Base-by-base conservation (phyloP, 1,139 yeast species). In the Pichia kudriavzevii region DNA sequence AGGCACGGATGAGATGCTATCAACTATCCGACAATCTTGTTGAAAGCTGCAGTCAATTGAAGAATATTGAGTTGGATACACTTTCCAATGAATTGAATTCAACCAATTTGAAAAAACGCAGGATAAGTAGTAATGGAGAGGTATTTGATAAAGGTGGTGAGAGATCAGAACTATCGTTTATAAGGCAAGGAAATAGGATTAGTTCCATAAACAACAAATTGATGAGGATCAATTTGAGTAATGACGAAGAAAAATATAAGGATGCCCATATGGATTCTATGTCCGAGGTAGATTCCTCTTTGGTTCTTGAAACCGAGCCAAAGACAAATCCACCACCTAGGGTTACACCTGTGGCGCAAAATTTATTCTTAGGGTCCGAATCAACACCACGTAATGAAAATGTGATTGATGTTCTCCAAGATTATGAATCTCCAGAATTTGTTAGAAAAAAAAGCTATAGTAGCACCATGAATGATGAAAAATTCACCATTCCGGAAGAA, bases 171-270 rank as follows among this genome's bases (percentile, higher is more conserved):
- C n/a, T 34, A 7, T 31, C 38, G 4, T 33, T 40, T 22, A 13
- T 38, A 5, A 30, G 42, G 16, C 39, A 40, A 21, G 37, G 40
- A 7, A 43, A 41, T 32, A 36, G 47, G 23, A 29, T 43, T 6
- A 36, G 23, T 24, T 43, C 47, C 4, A 33, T 43, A 5, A 43
- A 42, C 33, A 36, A 36, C 22, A 41, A 43, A 28, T 32, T 43
- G 44, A 39, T 36, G 36, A 38, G 42, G 38, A 32, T 42, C 35
- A 40, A 42, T 36, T 34, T 41, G 11, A 40, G 36, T 22, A 19
- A 19, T 14, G 22, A 28, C 6, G 14, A 24, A 11, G 13, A 15
- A 10, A 21, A 14, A 4, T 8, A 20, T 23, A 31, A 26, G 4
- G 19, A 28, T 9, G 20, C 15, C 2, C 18, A 31, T 15, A 32